Conservation (phyloP, 2,329 filamentous ascomycete genomes). For the Diaporthe caulivora region DNA sequence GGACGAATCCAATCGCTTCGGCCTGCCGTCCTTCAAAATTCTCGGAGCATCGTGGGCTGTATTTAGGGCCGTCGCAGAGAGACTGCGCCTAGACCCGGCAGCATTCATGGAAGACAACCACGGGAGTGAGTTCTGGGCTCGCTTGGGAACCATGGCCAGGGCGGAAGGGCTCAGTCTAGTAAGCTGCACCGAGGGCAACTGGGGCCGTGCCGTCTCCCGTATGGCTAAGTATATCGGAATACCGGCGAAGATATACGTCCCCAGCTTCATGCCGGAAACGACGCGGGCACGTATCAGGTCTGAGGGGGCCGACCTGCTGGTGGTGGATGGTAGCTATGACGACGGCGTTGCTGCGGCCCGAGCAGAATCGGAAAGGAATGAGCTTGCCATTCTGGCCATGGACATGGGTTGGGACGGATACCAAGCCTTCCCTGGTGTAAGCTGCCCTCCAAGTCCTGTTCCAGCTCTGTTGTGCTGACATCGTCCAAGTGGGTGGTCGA, state of each 20-base stretch:
- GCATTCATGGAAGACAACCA: constrained; percentile 4
- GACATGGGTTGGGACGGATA: constrained; percentile 78
- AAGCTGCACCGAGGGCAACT: constrained; percentile 81
- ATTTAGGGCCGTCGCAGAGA: constrained; percentile 66
- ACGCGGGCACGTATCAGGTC: constrained; percentile 67
- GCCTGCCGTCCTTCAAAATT: constrained; percentile 83
- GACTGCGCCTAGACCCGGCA: constrained; percentile 53
- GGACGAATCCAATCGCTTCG: constrained; percentile 76
- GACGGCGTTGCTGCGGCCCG: constrained; percentile 65
- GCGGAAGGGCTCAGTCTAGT: constrained; percentile 58
- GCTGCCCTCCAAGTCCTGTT: constrained; percentile 17
- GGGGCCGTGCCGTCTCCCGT: constrained; percentile 78
- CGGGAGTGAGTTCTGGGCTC: not conserved
- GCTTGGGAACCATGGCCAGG: constrained; percentile 15
- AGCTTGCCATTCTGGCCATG: constrained; percentile 70
- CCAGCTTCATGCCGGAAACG: constrained; percentile 64
- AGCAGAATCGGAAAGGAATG: constrained; percentile 52
- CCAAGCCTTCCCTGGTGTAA: constrained; percentile 71
- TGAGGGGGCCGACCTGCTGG: constrained; percentile 73
- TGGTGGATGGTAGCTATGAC: constrained; percentile 74
- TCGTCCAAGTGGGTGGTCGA: constrained; percentile 76
- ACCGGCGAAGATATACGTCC: constrained; percentile 71
- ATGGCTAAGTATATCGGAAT: constrained; percentile 74
- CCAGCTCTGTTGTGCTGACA: constrained; percentile 26
- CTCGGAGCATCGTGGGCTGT: constrained; percentile 82